Conservation (phyloP, 2,329 filamentous ascomycete genomes). For the Aspergillus sp. region DNA sequence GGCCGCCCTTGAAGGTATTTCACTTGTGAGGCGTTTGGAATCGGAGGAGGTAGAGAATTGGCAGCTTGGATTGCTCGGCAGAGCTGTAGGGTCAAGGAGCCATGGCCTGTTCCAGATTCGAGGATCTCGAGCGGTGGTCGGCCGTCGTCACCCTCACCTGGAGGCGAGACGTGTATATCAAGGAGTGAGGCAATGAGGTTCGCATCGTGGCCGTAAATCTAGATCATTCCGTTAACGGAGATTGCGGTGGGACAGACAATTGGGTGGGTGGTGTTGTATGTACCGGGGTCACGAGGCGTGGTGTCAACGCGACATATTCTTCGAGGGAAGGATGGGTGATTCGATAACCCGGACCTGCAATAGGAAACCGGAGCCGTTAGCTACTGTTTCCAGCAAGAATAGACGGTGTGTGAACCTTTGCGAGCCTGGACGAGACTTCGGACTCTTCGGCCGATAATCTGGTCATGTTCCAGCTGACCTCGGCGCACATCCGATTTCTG, state of each 20-base stretch:
- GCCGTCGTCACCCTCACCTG: constrained; percentile 32
- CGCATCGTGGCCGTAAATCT: constrained; percentile 77
- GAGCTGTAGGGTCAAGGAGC: constrained; percentile 75
- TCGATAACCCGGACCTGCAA: constrained; percentile 54
- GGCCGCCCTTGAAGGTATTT: constrained; percentile 33
- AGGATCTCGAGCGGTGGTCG: constrained; percentile 70
- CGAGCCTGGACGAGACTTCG: constrained; percentile 64
- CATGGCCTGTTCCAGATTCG: constrained; percentile 85
- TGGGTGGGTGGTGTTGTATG: constrained; percentile 11
- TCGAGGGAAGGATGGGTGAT: constrained; percentile 70
- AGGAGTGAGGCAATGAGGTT: constrained; percentile 75
- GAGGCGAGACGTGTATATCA: constrained; percentile 67
- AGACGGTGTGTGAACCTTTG: constrained; percentile 45
- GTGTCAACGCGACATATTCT: constrained; percentile 71
- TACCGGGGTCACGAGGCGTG: constrained; percentile 76
- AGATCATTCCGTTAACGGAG: constrained; percentile 23
- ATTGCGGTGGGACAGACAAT: background rate
- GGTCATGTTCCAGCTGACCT: constrained; percentile 49
- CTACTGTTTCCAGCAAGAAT: background rate
- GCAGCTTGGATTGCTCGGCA: constrained; percentile 76
- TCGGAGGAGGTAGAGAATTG: constrained; percentile 60
- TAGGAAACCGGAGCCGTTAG: constrained; percentile 1
- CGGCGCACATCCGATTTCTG: constrained; percentile 41
- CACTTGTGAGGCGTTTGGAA: constrained; percentile 43
- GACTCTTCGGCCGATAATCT: constrained; percentile 67